Conservation (phyloP, 331 rosid species). For the Malus hybrid region DNA sequence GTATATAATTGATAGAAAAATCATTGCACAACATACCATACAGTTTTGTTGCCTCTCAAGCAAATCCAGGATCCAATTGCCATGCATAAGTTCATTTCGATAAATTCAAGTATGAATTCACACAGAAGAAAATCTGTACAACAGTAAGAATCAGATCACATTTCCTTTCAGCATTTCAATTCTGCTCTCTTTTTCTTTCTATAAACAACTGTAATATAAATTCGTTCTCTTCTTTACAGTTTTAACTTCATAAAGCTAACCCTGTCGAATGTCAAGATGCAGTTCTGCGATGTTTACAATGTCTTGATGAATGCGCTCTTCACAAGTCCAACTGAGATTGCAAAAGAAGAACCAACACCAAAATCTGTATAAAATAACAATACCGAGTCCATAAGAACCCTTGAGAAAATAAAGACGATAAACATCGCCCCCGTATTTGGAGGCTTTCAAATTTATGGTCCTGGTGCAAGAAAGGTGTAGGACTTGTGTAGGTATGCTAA, state of each 20-base stretch:
- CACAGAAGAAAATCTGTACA: conserved; percentile 47
- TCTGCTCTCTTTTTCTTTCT: conserved; percentile 17
- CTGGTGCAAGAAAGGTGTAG: conserved; percentile 1
- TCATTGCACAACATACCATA: no score
- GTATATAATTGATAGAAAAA: no score
- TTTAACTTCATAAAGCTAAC: conserved; percentile 34
- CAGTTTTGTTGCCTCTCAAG: conserved; percentile 11
- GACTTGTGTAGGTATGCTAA: conserved; percentile 1
- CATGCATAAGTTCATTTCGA: conserved; percentile 19
- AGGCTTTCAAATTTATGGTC: conserved; percentile 12
- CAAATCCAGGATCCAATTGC: conserved; percentile 4
- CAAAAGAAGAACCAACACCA: conserved; percentile 22
- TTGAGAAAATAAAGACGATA: background rate
- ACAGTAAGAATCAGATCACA: conserved; percentile 26
- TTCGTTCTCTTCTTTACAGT: conserved; percentile 36
- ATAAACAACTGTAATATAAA: conserved; percentile 33
- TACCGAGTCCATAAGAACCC: conserved; percentile 2
- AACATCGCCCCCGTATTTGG: background rate
- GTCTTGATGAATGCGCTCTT: conserved; percentile 22
- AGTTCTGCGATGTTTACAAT: conserved; percentile 30
- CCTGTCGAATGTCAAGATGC: conserved; percentile 30
- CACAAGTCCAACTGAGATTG: conserved; percentile 30
- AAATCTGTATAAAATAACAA: conserved; percentile 30
- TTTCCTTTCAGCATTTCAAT: conserved; percentile 12
- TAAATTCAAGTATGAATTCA: conserved; percentile 31